Evolutionary conservation across 1,284 basidiomycete species (phyloP).

Genomic region (Wallemia hederae): DNA sequence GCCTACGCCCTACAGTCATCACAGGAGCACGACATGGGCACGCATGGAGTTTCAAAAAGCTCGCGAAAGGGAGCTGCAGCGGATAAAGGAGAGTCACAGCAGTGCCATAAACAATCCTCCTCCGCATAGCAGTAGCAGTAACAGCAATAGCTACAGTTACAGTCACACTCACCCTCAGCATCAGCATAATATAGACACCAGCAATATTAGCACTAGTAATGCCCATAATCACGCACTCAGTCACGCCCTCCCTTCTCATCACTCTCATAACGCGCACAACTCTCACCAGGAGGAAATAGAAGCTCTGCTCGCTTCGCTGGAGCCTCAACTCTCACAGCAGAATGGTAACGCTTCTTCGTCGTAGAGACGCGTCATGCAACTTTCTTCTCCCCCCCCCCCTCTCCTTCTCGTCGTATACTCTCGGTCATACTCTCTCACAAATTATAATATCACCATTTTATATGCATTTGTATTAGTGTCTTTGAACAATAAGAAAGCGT

Average conservation of each 20-base stretch:
- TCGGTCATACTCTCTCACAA: too few relatives aligned
- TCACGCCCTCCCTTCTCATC: too few relatives aligned
- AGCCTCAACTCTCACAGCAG: not conserved
- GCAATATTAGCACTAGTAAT: too few relatives aligned
- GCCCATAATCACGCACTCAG: too few relatives aligned
- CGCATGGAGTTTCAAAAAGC: not conserved
- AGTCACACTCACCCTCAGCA: too few relatives aligned
- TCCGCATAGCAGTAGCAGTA: not conserved
- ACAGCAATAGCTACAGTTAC: not conserved
- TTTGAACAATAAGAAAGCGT: too few relatives aligned
- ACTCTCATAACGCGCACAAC: not conserved
- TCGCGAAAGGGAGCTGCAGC: not conserved
- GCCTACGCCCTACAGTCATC: not conserved
- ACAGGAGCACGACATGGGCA: not conserved
- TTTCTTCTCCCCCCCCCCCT: too few relatives aligned
- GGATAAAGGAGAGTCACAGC: not conserved
- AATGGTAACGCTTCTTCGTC: too few relatives aligned
- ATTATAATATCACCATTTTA: not conserved
- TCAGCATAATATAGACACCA: too few relatives aligned
- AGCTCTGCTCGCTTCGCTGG: not conserved
- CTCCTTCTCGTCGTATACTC: too few relatives aligned
- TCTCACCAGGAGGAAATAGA: not conserved
- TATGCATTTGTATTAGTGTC: not conserved
- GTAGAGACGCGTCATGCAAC: too few relatives aligned
- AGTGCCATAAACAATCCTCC: not conserved